Evolutionary conservation across 176 grass and related monocot genomes (phyloP), one percentile per base, ranked within the genome.

Genomic region (Hyparrhenia diplandra): DNA sequence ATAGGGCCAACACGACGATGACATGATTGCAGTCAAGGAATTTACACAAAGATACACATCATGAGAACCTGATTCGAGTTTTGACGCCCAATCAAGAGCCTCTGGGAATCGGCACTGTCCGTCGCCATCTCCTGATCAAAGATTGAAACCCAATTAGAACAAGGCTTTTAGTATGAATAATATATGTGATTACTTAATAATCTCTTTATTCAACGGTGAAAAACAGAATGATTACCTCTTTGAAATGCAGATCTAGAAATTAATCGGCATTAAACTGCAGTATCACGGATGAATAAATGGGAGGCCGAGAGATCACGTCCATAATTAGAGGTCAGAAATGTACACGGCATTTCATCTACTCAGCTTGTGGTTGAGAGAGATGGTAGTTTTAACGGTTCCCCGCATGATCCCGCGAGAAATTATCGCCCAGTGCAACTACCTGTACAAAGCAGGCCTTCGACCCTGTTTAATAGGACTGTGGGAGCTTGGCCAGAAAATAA

Each of bases 81-180:
- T 59, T 82, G 83, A 64, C 17, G 82, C 46, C 67, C 57, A 10
- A 66, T 58, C 16, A 89, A 49, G 73, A 78, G 78, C 73, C 73
- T 75, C 78, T 39, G 46, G 35, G 83, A 82, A 10, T 62, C 76
- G n/a, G 77, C 52, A 13, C 55, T 63, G 54, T 69, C 21, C 8
- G 28, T 62, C 25, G 65, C n/a, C 71, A 70, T 82, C 34, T 74
- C 64, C 71, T 77, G 25, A 71, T 88, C 70, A 64, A 37, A 60
- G 43, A 24, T 25, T 54, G 64, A 85, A 75, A 79, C 1, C 5
- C 36, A 10, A 64, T 63, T 52, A 43, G 39, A 42, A 74, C 6
- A 8, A 62, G 47, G n/a, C n/a, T n/a, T n/a, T n/a, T n/a, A n/a
- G n/a, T n/a, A n/a, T n/a, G n/a, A 29, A 32, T 31, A 1, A 17